Conservation (phyloP, 202 grass and related monocot species). For the Setaria viridis region DNA sequence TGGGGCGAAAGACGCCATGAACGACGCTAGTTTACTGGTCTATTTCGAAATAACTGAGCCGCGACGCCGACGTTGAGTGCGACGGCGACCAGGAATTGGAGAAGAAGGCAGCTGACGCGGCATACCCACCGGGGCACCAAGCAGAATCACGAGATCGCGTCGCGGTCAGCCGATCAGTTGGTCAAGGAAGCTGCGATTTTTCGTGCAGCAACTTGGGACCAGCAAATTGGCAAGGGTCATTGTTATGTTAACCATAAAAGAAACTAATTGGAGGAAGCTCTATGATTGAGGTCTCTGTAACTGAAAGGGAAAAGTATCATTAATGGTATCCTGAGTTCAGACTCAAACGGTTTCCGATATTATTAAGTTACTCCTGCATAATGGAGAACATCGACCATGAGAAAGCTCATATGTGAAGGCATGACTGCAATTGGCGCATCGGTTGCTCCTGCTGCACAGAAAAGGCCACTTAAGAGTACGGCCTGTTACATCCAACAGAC, state of each 20-base stretch:
- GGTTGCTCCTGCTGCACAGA: neutral
- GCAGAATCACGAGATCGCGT: constrained; percentile 21
- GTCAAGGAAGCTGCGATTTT: constrained; percentile 31
- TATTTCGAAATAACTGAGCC: constrained; percentile 41
- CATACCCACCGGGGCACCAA: neutral
- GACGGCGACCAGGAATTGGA: constrained; percentile 5
- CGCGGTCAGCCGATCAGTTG: neutral
- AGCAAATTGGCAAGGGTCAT: neutral
- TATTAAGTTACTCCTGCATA: neutral
- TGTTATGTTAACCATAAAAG: constrained; percentile 7
- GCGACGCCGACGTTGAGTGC: constrained; percentile 24
- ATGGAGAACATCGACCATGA: neutral
- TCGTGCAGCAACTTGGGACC: constrained; percentile 4
- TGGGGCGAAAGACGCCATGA: neutral
- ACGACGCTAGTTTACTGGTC: constrained; percentile 29
- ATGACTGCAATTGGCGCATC: neutral
- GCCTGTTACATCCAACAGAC: neutral
- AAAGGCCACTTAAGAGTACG: neutral
- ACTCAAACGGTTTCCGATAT: neutral
- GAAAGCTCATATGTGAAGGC: neutral
- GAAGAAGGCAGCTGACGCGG: neutral
- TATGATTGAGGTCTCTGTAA: neutral
- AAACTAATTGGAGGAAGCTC: neutral
- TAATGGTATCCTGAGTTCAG: neutral
- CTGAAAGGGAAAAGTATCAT: neutral